phyloP scores from a whole-genome alignment of 345 rosid species.

The Lepidium aucheri region DNA sequence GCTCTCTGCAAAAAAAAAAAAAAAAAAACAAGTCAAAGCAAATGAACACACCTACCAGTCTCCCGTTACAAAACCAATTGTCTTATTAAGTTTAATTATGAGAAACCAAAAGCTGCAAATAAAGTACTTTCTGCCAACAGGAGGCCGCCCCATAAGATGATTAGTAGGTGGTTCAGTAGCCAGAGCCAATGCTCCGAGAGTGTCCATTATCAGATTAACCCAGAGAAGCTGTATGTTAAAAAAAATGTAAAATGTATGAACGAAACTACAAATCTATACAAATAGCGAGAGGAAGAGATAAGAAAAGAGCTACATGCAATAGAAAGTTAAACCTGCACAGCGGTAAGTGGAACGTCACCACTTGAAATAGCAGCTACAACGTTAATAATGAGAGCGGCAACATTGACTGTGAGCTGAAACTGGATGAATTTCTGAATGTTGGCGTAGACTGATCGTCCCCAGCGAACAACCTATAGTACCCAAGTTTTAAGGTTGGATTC shows the following conservation, averaged over 20 bases:
- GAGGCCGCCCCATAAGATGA: slow-evolving; percentile 85
- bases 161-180: slow-evolving; percentile 99
- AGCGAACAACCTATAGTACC: slow-evolving; percentile 73
- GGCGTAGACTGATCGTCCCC: slow-evolving; percentile 99
- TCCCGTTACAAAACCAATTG: not conserved
- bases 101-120: not conserved
- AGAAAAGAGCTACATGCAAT: not conserved
- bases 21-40: not conserved
- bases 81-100: not conserved
- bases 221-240: slow-evolving; percentile 63
- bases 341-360: slow-evolving; percentile 93
- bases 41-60: not conserved
- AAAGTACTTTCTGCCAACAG: slow-evolving; percentile 88
- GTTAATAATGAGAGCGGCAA: slow-evolving; percentile 84
- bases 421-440: slow-evolving; percentile 98
- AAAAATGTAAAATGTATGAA: not conserved
- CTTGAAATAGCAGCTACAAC: slow-evolving; percentile 90
- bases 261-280: not conserved
- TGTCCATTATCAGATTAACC: slow-evolving; percentile 99
- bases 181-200: slow-evolving; percentile 96
- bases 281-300: not conserved
- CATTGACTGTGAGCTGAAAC: slow-evolving; percentile 94
- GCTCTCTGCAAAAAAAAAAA: slow-evolving; percentile 53
- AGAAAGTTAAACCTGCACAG: slow-evolving; percentile 66
- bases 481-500: not conserved